phyloP scores from a whole-genome alignment of 805 yeast species.

The Myxozyma neotropica region DNA sequence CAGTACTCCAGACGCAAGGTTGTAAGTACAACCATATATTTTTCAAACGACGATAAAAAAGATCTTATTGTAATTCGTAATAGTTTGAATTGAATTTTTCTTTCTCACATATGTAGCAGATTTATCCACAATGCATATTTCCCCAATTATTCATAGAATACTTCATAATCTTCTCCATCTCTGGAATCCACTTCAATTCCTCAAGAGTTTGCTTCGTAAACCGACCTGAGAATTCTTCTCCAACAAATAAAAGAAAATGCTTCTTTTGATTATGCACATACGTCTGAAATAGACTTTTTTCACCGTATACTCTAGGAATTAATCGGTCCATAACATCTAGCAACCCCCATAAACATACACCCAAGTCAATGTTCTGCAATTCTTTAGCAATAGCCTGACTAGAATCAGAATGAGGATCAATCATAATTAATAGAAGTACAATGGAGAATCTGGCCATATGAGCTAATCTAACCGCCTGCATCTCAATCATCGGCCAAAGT shows the following conservation, averaged over 20 bases:
- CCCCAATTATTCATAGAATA: not conserved
- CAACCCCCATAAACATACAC: conserved; percentile 17
- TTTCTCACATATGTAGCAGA: too few relatives aligned
- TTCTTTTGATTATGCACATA: not conserved
- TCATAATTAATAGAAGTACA: conserved; percentile 1
- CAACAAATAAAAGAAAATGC: not conserved
- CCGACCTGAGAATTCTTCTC: not conserved
- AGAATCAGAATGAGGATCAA: not conserved
- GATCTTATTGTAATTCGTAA: too few relatives aligned
- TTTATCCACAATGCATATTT: not conserved
- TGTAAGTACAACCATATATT: not conserved
- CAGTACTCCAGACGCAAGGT: not conserved
- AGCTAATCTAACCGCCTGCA: conserved; percentile 10
- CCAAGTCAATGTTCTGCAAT: conserved; percentile 1
- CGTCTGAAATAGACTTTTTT: not conserved
- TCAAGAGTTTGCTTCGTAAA: conserved; percentile 1
- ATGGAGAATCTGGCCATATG: conserved; percentile 14
- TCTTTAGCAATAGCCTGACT: not conserved
- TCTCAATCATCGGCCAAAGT: not conserved
- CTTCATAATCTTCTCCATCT: conserved; percentile 11
- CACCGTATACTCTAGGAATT: conserved; percentile 10
- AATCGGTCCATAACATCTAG: not conserved
- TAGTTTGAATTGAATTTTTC: too few relatives aligned
- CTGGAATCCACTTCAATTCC: conserved; percentile 1
- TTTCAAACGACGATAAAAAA: too few relatives aligned